Conservation (phyloP, 805 yeast species). For the Wickerhamomyces bisporus region DNA sequence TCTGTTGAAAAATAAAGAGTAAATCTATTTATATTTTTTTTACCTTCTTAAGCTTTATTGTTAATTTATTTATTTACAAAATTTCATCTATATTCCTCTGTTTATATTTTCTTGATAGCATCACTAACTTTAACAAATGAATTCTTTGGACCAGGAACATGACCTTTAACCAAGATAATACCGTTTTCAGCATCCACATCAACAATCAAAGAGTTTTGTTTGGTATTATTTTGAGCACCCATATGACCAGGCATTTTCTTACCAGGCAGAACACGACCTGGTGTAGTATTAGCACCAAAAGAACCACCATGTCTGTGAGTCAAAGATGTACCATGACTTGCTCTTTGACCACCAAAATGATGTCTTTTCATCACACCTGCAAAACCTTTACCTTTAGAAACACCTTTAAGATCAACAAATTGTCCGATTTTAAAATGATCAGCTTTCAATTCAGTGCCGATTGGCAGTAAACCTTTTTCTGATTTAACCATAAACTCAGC, state of each 20-base stretch:
- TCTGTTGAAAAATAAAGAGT: too few relatives aligned
- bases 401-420: slow-evolving; percentile 72
- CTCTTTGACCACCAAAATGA: slow-evolving; percentile 82
- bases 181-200: slow-evolving; percentile 80
- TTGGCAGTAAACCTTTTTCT: slow-evolving; percentile 58
- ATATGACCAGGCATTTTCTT: slow-evolving; percentile 98
- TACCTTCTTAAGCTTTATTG: neutral
- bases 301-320: slow-evolving; percentile 97
- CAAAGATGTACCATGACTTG: slow-evolving; percentile 92
- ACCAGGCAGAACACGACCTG: slow-evolving; percentile 95
- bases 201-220: slow-evolving; percentile 69
- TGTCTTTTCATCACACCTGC: slow-evolving; percentile 98
- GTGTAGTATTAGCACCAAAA: slow-evolving; percentile 91
- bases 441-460: slow-evolving; percentile 76
- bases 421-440: slow-evolving; percentile 83
- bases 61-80: slow-evolving; percentile 1
- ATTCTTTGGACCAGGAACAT: slow-evolving; percentile 86
- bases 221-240: slow-evolving; percentile 76
- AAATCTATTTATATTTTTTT: neutral
- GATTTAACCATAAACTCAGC: slow-evolving; percentile 77
- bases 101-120: slow-evolving; percentile 48
- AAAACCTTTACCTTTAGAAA: slow-evolving; percentile 91
- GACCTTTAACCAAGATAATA: slow-evolving; percentile 78
- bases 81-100: neutral
- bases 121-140: slow-evolving; percentile 71